Evolutionary conservation across 164 flowering plant genomes (phyloP).

Genomic region (Liriodendron chinense): DNA sequence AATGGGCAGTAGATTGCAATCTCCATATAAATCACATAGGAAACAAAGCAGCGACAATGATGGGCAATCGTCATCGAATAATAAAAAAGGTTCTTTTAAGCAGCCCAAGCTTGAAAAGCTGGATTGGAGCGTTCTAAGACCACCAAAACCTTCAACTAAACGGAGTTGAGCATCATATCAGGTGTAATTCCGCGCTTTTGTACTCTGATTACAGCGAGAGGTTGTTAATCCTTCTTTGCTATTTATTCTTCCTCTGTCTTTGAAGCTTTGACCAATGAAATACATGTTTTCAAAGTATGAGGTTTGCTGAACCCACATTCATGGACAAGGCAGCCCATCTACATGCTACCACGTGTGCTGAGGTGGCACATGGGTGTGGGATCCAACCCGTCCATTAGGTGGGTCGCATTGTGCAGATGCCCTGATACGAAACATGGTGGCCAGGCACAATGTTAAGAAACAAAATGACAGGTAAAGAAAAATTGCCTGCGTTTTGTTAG

Average conservation of each 20-base stretch:
- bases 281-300: background rate
- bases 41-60: constrained; percentile 18
- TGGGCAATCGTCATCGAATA: constrained; percentile 29
- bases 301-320: background rate
- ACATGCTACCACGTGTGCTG: background rate
- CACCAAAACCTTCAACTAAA: constrained; percentile 44
- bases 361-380: background rate
- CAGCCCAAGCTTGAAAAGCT: constrained; percentile 51
- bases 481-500: background rate
- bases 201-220: background rate
- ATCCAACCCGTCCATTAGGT: no score
- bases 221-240: background rate
- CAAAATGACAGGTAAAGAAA: background rate
- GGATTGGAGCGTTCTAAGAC: constrained; percentile 73
- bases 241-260: background rate
- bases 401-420: no score
- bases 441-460: background rate
- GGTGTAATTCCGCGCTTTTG: background rate
- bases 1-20: constrained; percentile 20
- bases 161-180: constrained; percentile 20
- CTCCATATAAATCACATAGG: constrained; percentile 46
- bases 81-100: constrained; percentile 35
- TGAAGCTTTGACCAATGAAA: background rate
- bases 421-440: background rate
- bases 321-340: background rate